These are phyloP conservation scores for Aspergillus fijiensis DNA, from an alignment of 2,329 filamentous ascomycete genomes.

Conservation along the genomic window DNA sequence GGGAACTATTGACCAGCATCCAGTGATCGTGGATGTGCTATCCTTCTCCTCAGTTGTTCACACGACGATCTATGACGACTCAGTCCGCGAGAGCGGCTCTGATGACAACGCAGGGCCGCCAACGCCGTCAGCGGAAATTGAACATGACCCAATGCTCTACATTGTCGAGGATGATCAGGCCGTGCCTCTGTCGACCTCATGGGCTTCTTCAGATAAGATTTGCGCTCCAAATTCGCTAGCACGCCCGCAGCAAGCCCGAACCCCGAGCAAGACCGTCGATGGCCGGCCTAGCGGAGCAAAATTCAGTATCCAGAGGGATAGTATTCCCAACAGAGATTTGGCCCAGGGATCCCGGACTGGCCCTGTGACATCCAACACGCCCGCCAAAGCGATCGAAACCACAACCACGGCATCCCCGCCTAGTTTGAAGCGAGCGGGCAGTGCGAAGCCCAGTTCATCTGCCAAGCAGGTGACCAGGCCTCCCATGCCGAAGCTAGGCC, in stretches of 20 bases:
- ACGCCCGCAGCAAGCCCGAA: background rate
- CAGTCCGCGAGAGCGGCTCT: constrained; percentile 23
- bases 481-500: constrained; percentile 19
- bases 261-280: background rate
- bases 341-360: background rate
- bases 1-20: constrained; percentile 47
- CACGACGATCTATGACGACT: constrained; percentile 18
- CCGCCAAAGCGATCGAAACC: background rate
- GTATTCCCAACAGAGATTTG: background rate
- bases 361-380: background rate
- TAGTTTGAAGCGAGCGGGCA: constrained; percentile 20
- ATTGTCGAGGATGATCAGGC: constrained; percentile 8
- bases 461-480: constrained; percentile 8
- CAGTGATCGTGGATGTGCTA: constrained; percentile 39
- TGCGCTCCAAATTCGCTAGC: background rate
- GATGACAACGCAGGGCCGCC: constrained; percentile 28
- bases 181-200: constrained; percentile 6
- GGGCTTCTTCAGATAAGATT: constrained; percentile 4
- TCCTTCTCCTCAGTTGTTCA: constrained; percentile 11
- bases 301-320: background rate
- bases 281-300: background rate
- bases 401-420: constrained; percentile 4
- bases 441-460: constrained; percentile 16
- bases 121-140: constrained; percentile 25
- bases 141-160: constrained; percentile 20